These are phyloP conservation scores for Parathielavia appendiculata DNA, from an alignment of 495 filamentous ascomycete species.

Conservation along the genomic window DNA sequence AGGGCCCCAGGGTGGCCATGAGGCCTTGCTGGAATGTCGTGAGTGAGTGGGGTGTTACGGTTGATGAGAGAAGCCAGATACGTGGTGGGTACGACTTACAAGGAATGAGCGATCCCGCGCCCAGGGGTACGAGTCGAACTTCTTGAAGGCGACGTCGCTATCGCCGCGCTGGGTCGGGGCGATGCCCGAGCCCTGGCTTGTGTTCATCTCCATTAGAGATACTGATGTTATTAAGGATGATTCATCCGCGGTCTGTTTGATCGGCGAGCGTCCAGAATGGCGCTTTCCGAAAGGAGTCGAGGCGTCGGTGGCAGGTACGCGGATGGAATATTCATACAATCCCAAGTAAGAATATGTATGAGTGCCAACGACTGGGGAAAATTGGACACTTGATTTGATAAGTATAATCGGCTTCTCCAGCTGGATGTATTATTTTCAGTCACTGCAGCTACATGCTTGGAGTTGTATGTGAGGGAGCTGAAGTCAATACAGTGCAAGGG, in stretches of 20 bases:
- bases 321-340: neutral
- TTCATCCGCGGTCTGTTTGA: neutral
- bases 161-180: neutral
- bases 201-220: slow-evolving; percentile 9
- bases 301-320: neutral
- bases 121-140: slow-evolving; percentile 22
- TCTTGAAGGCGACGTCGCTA: slow-evolving; percentile 8
- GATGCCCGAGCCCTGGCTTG: neutral
- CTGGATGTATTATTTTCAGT: too few species aligned
- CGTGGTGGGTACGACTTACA: slow-evolving; percentile 28
- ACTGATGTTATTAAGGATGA: neutral
- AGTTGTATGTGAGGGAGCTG: neutral
- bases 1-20: slow-evolving; percentile 27
- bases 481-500: neutral
- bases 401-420: too few species aligned
- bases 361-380: too few species aligned
- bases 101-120: slow-evolving; percentile 25
- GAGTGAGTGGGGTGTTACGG: neutral
- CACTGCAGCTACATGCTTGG: too few species aligned
- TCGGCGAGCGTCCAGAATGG: neutral
- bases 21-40: slow-evolving; percentile 24
- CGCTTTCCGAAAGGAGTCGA: neutral
- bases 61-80: too few species aligned
- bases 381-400: too few species aligned
- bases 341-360: neutral